Conservation (phyloP, 2,329 filamentous ascomycete genomes). For the Phyllosticta citrichinensis region DNA sequence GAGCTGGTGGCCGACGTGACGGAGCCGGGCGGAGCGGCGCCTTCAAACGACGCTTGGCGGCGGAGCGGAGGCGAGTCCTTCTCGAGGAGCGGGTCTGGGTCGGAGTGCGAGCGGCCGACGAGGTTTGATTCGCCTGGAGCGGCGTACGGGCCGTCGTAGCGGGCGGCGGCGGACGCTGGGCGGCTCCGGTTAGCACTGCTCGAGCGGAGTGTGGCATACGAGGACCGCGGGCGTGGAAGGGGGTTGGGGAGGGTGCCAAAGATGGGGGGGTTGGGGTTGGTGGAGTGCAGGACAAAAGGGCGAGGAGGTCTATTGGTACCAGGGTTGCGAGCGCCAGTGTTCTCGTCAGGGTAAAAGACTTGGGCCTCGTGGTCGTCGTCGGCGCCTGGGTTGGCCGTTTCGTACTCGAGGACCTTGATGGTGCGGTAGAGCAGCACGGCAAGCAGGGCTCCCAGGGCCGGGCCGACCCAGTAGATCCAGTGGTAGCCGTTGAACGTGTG, state of each 20-base stretch:
- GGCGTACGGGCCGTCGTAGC: not conserved
- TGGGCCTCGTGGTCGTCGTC: conserved; percentile 36
- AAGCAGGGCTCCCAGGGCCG: conserved; percentile 34
- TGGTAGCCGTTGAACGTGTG: conserved; percentile 34
- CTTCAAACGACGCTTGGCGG: not conserved
- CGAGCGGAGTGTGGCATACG: not conserved
- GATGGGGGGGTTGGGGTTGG: not conserved
- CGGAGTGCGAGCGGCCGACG: not conserved
- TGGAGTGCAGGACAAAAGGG: not conserved
- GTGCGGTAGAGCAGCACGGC: conserved; percentile 40
- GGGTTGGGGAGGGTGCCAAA: not conserved
- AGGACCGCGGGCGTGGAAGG: not conserved
- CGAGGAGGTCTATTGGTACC: not conserved
- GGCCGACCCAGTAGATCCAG: conserved; percentile 45
- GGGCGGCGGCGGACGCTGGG: not conserved
- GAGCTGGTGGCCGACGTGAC: not conserved
- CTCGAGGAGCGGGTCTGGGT: not conserved
- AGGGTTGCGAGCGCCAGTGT: conserved; percentile 12
- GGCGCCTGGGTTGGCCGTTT: conserved; percentile 40
- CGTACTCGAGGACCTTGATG: conserved; percentile 40
- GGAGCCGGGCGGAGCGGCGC: not conserved
- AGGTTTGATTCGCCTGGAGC: not conserved
- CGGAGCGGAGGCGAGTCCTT: not conserved
- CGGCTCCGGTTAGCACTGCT: not conserved
- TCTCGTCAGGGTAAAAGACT: conserved; percentile 25